These are phyloP conservation scores for Escovopsis sp. DNA, from an alignment of 2,329 filamentous ascomycete genomes.

Conservation along the genomic window DNA sequence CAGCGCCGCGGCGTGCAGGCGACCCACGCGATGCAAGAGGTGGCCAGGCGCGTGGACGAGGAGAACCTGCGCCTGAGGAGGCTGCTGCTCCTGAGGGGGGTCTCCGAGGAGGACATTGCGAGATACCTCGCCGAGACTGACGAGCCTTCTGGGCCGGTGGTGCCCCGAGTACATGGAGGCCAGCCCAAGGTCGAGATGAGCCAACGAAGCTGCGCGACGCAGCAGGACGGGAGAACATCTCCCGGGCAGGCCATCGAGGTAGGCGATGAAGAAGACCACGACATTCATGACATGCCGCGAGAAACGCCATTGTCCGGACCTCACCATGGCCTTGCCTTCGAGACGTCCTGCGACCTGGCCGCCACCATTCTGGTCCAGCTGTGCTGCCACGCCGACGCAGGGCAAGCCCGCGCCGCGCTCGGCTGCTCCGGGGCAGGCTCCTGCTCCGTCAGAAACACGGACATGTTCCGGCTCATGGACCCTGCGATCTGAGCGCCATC, in stretches of 20 bases:
- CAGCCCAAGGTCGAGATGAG: too few relatives aligned
- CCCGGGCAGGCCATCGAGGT: neutral
- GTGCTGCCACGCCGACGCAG: conserved; percentile 1
- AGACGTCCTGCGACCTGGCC: conserved; percentile 5
- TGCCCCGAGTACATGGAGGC: neutral
- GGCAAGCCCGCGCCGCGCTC: conserved; percentile 3
- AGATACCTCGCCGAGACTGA: neutral
- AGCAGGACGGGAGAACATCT: neutral
- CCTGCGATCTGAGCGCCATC: too few relatives aligned
- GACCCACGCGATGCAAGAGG: conserved; percentile 4
- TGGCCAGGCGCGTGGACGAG: conserved; percentile 1
- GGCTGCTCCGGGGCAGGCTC: conserved; percentile 2
- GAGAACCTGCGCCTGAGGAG: conserved; percentile 4
- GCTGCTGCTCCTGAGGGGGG: conserved; percentile 1
- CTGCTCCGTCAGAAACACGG: conserved; percentile 6
- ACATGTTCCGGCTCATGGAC: conserved; percentile 6
- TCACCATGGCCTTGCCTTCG: neutral
- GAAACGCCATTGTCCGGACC: neutral
- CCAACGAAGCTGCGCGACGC: too few relatives aligned
- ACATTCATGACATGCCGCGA: neutral
- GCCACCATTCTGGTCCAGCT: conserved; percentile 5
- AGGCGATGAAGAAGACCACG: neutral
- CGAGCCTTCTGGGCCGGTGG: neutral
- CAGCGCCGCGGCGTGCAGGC: conserved; percentile 3
- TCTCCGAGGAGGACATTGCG: conserved; percentile 3